Base-by-base conservation (phyloP, 2,329 filamentous ascomycete genomes). In the Paramyrothecium sp. region DNA sequence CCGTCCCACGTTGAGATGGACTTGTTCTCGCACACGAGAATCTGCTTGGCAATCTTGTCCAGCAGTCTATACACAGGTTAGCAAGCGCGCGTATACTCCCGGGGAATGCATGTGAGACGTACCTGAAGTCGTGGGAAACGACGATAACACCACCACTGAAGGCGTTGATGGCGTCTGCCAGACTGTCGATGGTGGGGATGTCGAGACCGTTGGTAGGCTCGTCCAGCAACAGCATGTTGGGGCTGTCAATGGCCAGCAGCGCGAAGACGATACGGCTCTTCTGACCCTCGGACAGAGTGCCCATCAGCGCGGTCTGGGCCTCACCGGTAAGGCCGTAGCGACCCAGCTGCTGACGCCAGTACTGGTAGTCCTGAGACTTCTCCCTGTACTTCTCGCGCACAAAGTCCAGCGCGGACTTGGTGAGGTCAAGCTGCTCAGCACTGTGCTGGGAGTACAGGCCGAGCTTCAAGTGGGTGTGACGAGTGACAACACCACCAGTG, bases 11-110 rank as follows among this genome's bases (percentile, higher is more conserved):
- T 79, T 68, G 84, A 88, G 67, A 98, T 92, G 16, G 92, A 93
- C 85, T 93, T 92, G 87, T 99, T 92, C 81, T 99, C 95, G 78
- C 96, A 99, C 56, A 99, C 95, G 80, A 99, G 88, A 77, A 99
- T 99, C 77, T 99, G 92, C 85, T 99, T 99, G 68, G 95, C 95
- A 75, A 99, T 98, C 84, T 97, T 97, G 86, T 99, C 95, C 64
- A 99, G 88, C 70, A 99, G 83, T 83, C 94, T 96, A 57, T 41
- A 44, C 5, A 13, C 7, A 21, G 16, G 53, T 68, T 63, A 71
- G 63, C 44, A n/a, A 19, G 41, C 21, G 19, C 20, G 17, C n/a
- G 53, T 30, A 49, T 8, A 19, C 20, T 17, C 13, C 13, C 4
- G 47, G n/a, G n/a, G 3, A n/a, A n/a, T 30, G 17, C 19, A 20